These are phyloP conservation scores for Psophocarpus tetragonolobus DNA, from an alignment of 306 rosid genomes.

Conservation along the genomic window DNA sequence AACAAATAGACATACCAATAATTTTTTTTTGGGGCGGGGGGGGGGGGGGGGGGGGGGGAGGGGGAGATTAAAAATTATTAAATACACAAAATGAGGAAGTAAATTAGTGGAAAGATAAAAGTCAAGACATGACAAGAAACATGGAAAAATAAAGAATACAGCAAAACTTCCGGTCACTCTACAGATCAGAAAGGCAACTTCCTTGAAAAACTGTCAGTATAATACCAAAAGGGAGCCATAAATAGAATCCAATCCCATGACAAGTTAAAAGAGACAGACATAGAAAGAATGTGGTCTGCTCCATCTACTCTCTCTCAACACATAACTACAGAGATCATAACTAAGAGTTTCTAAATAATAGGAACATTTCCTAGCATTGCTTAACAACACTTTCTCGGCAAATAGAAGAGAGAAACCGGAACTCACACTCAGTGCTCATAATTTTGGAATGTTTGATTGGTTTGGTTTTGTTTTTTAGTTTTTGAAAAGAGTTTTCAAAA, in stretches of 20 bases:
- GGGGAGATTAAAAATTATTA: not conserved
- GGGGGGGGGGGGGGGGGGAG: not conserved
- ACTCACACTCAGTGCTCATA: not conserved
- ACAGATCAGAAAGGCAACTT: not conserved
- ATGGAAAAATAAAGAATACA: not conserved
- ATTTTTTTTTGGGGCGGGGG: not conserved
- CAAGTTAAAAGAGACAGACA: not conserved
- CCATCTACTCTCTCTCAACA: not conserved
- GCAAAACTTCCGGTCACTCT: not conserved
- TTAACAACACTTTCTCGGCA: not conserved
- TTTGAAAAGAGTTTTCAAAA: too few relatives aligned
- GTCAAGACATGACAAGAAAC: constrained; percentile 9
- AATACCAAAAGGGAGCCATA: not conserved
- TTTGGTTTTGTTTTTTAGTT: too few relatives aligned
- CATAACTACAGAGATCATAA: not conserved
- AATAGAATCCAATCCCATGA: constrained; percentile 5
- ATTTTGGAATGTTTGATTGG: too few relatives aligned
- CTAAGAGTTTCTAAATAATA: not conserved
- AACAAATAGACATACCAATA: not conserved
- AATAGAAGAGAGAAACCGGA: constrained; percentile 3
- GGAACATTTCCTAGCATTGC: not conserved
- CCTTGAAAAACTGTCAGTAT: not conserved
- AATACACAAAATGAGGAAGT: not conserved
- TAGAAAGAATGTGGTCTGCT: not conserved
- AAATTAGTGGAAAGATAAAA: not conserved